A percentile compares a stretch with the other conserved stretches of the same genome.
phyloP scores from a whole-genome alignment of 441 rosid species.

The Eruca vesicaria region DNA sequence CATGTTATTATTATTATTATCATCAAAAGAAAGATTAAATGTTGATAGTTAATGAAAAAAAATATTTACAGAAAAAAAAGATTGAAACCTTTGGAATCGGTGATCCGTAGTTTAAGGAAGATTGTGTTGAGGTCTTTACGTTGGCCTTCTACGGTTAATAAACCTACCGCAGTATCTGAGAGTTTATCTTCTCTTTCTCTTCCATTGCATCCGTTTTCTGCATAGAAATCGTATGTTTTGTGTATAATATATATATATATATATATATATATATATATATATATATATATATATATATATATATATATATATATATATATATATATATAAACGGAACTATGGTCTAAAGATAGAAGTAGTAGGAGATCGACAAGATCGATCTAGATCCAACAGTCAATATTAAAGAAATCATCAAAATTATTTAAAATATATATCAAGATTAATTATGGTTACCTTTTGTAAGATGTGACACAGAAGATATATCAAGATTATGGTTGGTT shows the following conservation, averaged over 20 bases:
- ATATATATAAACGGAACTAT: neutral
- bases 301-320: no score
- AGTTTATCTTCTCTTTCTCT: conserved; percentile 28
- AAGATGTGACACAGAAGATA: neutral
- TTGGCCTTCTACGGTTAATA: conserved; percentile 72
- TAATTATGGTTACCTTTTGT: neutral
- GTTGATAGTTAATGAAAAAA: neutral
- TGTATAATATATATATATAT: neutral
- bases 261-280: no score
- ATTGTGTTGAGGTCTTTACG: conserved; percentile 70
- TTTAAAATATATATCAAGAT: no score
- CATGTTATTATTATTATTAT: neutral
- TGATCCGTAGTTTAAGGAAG: conserved; percentile 78
- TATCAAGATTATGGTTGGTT: neutral
- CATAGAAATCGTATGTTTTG: conserved; percentile 7
- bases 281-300: no score
- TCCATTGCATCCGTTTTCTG: conserved; percentile 46
- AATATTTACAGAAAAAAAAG: neutral
- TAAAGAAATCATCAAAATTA: neutral
- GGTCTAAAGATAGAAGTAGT: neutral
- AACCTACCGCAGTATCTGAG: conserved; percentile 48
- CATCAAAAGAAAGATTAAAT: neutral
- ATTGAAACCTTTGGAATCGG: conserved; percentile 68
- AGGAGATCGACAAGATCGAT: neutral
- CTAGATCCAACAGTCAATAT: neutral